These are phyloP conservation scores for Auriscalpium microsporum DNA, from an alignment of 768 basidiomycete genomes.

Conservation along the genomic window DNA sequence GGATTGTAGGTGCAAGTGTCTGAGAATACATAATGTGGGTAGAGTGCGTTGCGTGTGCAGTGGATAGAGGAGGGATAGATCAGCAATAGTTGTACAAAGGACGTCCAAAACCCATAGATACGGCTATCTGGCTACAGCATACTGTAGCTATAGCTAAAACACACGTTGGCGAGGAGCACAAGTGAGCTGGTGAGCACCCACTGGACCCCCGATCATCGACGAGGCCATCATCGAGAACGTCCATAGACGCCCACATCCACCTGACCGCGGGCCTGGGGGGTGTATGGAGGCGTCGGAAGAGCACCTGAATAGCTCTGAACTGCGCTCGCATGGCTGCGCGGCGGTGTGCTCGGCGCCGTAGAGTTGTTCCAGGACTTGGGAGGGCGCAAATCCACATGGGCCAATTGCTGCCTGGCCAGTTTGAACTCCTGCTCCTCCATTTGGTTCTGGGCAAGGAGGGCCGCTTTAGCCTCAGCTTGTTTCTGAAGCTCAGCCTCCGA, in stretches of 20 bases:
- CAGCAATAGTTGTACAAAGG: no score
- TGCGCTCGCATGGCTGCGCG: slow-evolving; percentile 4
- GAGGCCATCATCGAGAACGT: slow-evolving; percentile 7
- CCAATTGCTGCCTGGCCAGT: slow-evolving; percentile 71
- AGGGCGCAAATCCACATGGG: slow-evolving; percentile 63
- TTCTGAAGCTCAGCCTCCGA: slow-evolving; percentile 85
- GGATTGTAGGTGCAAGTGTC: background rate
- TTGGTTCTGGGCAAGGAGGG: slow-evolving; percentile 68
- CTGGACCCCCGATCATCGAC: background rate
- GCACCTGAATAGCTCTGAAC: slow-evolving; percentile 3
- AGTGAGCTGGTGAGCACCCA: background rate
- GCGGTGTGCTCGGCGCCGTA: slow-evolving; percentile 4
- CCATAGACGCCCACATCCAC: slow-evolving; percentile 14
- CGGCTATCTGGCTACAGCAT: no score
- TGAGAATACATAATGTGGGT: no score
- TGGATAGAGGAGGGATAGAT: no score
- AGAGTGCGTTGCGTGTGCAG: no score
- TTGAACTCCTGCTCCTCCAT: slow-evolving; percentile 77
- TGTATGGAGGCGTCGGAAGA: slow-evolving; percentile 6
- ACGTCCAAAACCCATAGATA: no score
- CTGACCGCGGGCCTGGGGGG: slow-evolving; percentile 12
- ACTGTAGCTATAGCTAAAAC: no score
- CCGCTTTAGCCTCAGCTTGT: slow-evolving; percentile 76
- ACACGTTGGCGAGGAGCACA: background rate
- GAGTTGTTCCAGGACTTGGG: slow-evolving; percentile 65